Evolutionary conservation across 805 yeast species (phyloP), one percentile per base, ranked within the genome.

Genomic region (Saccharomycopsis schoenii): DNA sequence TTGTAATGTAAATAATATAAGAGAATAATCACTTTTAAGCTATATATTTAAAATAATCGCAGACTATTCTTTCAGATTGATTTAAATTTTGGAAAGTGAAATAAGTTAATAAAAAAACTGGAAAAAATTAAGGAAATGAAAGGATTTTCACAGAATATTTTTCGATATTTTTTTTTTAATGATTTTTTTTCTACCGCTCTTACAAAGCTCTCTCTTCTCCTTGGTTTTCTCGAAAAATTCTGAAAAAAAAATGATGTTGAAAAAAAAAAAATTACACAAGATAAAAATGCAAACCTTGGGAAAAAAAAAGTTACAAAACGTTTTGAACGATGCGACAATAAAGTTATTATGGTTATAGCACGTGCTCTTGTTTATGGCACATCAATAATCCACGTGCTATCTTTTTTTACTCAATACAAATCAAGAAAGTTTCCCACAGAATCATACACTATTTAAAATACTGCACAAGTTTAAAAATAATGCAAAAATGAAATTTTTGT

Each of bases 21-120:
- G 76, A 81, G 85, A 83, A 83, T 84, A 84, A 83, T 83, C 88
- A 82, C 81, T 76, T 82, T 83, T 84, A 84, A 84, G 88, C 87
- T 74, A 69, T 67, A 47, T 47, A 29, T 29, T 29, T 29, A 29
- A 29, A 29, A 29, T 29, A 47, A 66, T 63, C 69, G 88, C 91
- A 81, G 91, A 86, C 90, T 85, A 86, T 85, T 83, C 90, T 81
- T 85, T 85, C 65, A 37, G 10, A 37, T 12, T 37, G 41, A 37
- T 12, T 12, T 37, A 37, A 5, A 14, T 14, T 21, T n/a, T 55
- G 34, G 21, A 15, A 17, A 43, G n/a, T 36, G 4, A 25, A 52
- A 15, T 21, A 15, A 36, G 14, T 25, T 11, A n/a, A 12, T 9
- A n/a, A 34, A 14, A 36, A 55, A 21, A 12, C 1, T n/a, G 24